Conservation (phyloP, 495 filamentous ascomycete genomes). For the Penicillium chermesinum region DNA sequence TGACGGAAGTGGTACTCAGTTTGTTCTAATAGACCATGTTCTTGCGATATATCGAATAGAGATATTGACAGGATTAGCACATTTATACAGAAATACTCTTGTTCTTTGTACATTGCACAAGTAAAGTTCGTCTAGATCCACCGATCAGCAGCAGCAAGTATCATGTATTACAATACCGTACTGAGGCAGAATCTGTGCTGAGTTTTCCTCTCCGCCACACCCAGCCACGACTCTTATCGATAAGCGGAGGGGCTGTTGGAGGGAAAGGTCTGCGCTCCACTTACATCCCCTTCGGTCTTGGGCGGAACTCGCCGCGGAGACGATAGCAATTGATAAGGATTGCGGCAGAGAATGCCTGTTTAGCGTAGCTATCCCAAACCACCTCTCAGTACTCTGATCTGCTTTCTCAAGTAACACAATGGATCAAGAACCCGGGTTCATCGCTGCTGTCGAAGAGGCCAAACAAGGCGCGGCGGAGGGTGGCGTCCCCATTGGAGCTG, state of each 20-base stretch:
- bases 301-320: constrained; percentile 14
- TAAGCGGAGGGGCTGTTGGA: constrained; percentile 9
- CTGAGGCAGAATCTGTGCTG: neutral
- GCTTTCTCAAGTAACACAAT: constrained; percentile 18
- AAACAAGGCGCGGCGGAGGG: constrained; percentile 63
- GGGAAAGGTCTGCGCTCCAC: constrained; percentile 18
- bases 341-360: neutral
- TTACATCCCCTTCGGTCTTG: neutral
- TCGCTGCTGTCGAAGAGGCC: constrained; percentile 72
- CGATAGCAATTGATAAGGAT: neutral
- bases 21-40: too few relatives aligned
- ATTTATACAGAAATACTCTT: too few relatives aligned
- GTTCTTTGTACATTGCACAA: neutral
- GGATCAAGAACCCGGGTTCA: constrained; percentile 46
- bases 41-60: too few relatives aligned
- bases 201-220: constrained; percentile 7
- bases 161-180: neutral
- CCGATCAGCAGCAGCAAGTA: neutral
- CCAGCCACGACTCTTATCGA: constrained; percentile 22
- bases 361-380: neutral
- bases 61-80: too few relatives aligned
- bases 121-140: neutral
- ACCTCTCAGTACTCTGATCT: constrained; percentile 1
- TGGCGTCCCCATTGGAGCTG: constrained; percentile 79
- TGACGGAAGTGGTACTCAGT: neutral